A percentile compares a stretch with the other conserved stretches of the same genome.
phyloP scores from a whole-genome alignment of 345 rosid species.

The Conringia planisiliqua region DNA sequence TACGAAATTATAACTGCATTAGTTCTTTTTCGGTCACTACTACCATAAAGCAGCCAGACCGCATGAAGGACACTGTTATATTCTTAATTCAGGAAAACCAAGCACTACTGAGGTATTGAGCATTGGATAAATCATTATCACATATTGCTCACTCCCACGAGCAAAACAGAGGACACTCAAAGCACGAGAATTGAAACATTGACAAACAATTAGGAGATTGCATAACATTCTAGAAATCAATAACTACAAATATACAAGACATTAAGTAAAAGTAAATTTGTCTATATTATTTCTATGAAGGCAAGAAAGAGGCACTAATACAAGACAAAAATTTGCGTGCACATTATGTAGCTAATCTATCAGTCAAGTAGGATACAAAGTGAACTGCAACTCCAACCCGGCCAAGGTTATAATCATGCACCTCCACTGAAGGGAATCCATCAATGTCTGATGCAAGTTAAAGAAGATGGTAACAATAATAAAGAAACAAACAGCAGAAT shows the following conservation, averaged over 20 bases:
- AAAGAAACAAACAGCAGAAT: conserved; percentile 18
- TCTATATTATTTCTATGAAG: neutral
- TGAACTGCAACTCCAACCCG: conserved; percentile 42
- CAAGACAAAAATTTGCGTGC: neutral
- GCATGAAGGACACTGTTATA: conserved; percentile 13
- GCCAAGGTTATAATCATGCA: conserved; percentile 47
- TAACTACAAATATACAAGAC: neutral
- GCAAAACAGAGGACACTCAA: neutral
- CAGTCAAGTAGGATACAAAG: conserved; percentile 53
- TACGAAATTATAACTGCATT: conserved; percentile 16
- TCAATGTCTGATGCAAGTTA: conserved; percentile 55
- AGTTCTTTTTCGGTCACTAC: conserved; percentile 16
- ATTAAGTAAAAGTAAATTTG: neutral
- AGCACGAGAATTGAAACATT: neutral
- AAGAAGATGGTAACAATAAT: conserved; percentile 41
- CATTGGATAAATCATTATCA: neutral
- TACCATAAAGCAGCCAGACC: neutral
- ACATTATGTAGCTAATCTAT: conserved; percentile 13
- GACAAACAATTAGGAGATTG: neutral
- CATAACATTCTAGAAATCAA: neutral
- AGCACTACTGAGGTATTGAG: neutral
- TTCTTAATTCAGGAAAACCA: conserved; percentile 26
- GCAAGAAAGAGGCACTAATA: neutral
- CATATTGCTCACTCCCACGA: neutral
- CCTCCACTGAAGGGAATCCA: conserved; percentile 48